Conservation (phyloP, 192 early-diverging fungal genomes). For the Coemansia reversa region DNA sequence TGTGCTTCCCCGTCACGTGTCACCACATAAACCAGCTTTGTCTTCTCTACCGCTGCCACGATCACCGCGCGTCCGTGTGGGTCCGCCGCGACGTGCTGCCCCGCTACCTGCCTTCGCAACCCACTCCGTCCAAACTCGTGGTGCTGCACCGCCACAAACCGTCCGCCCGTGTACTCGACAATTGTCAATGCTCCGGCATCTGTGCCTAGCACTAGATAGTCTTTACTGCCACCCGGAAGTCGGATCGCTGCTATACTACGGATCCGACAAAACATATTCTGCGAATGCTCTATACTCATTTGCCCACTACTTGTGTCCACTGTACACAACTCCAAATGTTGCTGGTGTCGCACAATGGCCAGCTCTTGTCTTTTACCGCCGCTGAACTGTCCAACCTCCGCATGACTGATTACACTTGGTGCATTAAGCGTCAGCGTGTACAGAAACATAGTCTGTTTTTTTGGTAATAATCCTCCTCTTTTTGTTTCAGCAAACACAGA, state of each 20-base stretch:
- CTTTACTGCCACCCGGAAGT: constrained; percentile 85
- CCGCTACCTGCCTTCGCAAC: constrained; percentile 83
- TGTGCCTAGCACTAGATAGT: constrained; percentile 86
- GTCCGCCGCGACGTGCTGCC: constrained; percentile 94
- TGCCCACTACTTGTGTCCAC: constrained; percentile 81
- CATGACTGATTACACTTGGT: constrained; percentile 72
- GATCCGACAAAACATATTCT: constrained; percentile 84
- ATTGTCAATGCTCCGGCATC: constrained; percentile 90
- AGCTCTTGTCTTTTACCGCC: constrained; percentile 91
- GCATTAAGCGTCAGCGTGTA: constrained; percentile 90
- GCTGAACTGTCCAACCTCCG: constrained; percentile 88
- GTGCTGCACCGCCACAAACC: constrained; percentile 79
- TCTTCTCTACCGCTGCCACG: constrained; percentile 91
- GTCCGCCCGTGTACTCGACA: constrained; percentile 79
- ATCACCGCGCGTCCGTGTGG: constrained; percentile 95
- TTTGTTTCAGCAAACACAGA: neutral
- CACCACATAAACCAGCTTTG: constrained; percentile 95
- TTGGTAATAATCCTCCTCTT: neutral
- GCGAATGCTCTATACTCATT: constrained; percentile 65
- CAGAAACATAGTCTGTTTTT: constrained; percentile 50
- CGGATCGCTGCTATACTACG: constrained; percentile 82
- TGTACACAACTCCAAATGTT: constrained; percentile 77
- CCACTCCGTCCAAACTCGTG: constrained; percentile 96
- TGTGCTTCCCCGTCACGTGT: constrained; percentile 85
- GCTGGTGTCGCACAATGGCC: constrained; percentile 62